These are phyloP conservation scores for Vitis hybrid DNA, from an alignment of 177 flowering plant genomes.

Conservation along the genomic window DNA sequence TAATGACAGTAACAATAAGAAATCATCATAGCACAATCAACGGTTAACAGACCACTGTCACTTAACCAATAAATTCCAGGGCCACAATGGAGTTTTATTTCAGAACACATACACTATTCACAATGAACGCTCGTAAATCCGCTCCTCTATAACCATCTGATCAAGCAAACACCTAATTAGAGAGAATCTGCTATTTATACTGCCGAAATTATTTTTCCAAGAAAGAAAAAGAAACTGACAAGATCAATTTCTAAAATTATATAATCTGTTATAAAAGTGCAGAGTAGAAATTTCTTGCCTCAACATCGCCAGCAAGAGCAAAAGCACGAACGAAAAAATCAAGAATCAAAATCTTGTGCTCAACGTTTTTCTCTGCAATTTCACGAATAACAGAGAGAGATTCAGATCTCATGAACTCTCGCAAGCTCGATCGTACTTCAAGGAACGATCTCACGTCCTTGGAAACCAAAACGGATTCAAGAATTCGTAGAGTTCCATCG, in stretches of 20 bases:
- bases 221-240: not conserved
- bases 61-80: too few species aligned
- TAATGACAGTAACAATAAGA: too few species aligned
- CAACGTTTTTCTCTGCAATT: conserved; percentile 35
- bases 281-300: conserved; percentile 34
- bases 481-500: conserved; percentile 45
- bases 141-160: too few species aligned
- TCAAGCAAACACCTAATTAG: too few species aligned
- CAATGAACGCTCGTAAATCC: too few species aligned
- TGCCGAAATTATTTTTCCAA: not conserved
- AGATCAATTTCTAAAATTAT: not conserved
- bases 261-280: not conserved
- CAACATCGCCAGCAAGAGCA: conserved; percentile 61
- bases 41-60: too few species aligned
- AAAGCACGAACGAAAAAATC: conserved; percentile 72
- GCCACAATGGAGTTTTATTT: too few species aligned
- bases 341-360: conserved; percentile 50
- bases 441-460: conserved; percentile 47
- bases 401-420: conserved; percentile 46
- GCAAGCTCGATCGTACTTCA: conserved; percentile 35
- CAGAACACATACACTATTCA: too few species aligned
- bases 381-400: conserved; percentile 35
- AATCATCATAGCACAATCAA: too few species aligned
- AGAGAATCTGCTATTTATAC: too few species aligned
- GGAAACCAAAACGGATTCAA: conserved; percentile 47